Evolutionary conservation across 805 yeast species (phyloP), one percentile per base, ranked within the genome.

Genomic region (Saccharomyces cerevisiae): DNA sequence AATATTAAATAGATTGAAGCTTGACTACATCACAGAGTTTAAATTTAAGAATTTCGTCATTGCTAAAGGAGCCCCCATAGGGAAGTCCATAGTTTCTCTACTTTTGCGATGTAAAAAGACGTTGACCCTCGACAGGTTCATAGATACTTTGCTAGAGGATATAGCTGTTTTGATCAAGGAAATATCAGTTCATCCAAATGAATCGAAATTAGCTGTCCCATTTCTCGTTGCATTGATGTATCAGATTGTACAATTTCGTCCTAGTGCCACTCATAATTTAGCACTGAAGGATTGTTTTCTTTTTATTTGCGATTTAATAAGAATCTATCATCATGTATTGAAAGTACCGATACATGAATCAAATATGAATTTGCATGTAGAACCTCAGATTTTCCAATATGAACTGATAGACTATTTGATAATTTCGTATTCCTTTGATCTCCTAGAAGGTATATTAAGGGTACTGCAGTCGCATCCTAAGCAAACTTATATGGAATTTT

Each of bases 191-290:
- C 47, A 62, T 41, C 48, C 56, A 41, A 36, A 52, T n/a, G 70
- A 66, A 46, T 61, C 67, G 24, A 59, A 61, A 21, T 53, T 66
- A 29, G 66, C 70, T 0, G 71, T 83, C 2, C 94, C 94, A 1
- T 85, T 82, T 62, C 58, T 87, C 13, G 62, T 85, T 1, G 74
- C 86, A 0, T 60, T 87, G 43, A 70, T 85, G 41, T 81, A 81
- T 59, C 79, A 80, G 51, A 62, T 81, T 0, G 66, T 85, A 5
- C 74, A 68, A 22, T 87, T 82, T 67, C 73, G 87, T 62, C 84
- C 87, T 1, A 78, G 79, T 53, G 90, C 92, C 0, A 74, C 84
- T 1, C 72, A 71, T 22, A 67, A 61, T 41, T 61, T 64, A 13
- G 70, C 76, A 26, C 70, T 73, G 59, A 73, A 62, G 50, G 62